Evolutionary conservation across 495 filamentous ascomycete genomes (phyloP).

Genomic region (Articulospora tetracladia): DNA sequence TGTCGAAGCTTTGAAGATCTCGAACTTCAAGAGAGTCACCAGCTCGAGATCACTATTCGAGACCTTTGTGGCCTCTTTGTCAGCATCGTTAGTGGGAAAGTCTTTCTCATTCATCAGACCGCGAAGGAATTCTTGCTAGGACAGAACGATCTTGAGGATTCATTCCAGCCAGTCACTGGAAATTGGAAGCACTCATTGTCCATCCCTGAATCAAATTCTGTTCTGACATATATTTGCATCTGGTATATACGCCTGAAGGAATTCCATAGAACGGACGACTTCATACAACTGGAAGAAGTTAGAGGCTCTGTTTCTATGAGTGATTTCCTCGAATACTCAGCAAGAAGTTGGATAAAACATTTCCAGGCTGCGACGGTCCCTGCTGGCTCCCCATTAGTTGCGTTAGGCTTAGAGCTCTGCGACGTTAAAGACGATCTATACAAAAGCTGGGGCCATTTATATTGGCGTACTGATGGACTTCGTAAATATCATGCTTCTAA

Average conservation of each 20-base stretch:
- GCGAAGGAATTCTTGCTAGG: conserved; percentile 35
- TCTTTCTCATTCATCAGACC: conserved; percentile 40
- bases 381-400: not conserved
- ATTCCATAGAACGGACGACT: conserved; percentile 1
- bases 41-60: conserved; percentile 25
- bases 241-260: conserved; percentile 25
- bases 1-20: conserved; percentile 6
- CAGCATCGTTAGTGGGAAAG: conserved; percentile 28
- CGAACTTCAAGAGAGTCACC: conserved; percentile 9
- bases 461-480: too few species aligned
- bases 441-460: too few species aligned
- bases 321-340: conserved; percentile 33
- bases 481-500: too few species aligned
- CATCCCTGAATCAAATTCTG: conserved; percentile 24
- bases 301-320: too few species aligned
- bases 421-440: not conserved
- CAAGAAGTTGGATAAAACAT: conserved; percentile 31
- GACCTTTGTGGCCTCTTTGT: conserved; percentile 37
- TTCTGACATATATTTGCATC: conserved; percentile 33
- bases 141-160: not conserved
- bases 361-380: not conserved
- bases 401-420: not conserved
- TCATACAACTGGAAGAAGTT: not conserved
- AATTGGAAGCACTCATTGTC: conserved; percentile 6
- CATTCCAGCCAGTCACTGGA: not conserved